Percentiles rank a stretch among this genome's conserved stretches.
phyloP scores from a whole-genome alignment of 1,284 basidiomycete species.

The Coniferiporia weirii region DNA sequence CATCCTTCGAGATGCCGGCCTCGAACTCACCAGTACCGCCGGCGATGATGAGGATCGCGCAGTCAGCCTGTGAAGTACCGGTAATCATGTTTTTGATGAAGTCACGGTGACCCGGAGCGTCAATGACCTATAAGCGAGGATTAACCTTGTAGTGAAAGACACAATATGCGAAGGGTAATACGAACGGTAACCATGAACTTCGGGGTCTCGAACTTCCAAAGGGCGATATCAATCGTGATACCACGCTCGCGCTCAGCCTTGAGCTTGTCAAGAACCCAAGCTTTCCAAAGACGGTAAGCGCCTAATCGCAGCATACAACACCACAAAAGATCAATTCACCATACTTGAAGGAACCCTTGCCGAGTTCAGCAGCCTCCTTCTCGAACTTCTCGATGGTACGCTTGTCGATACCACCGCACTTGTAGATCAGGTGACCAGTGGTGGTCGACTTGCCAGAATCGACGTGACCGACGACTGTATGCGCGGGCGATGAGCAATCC shows the following conservation, averaged over 20 bases:
- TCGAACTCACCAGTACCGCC: slow-evolving; percentile 99
- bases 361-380: slow-evolving; percentile 99
- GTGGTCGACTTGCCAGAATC: slow-evolving; percentile 99
- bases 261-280: slow-evolving; percentile 99
- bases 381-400: slow-evolving; percentile 99
- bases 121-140: slow-evolving; percentile 69
- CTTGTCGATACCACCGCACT: slow-evolving; percentile 99
- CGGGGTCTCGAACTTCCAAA: slow-evolving; percentile 99
- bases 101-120: slow-evolving; percentile 99
- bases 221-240: slow-evolving; percentile 99
- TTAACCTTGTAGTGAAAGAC: slow-evolving; percentile 17
- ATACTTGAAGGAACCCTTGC: slow-evolving; percentile 99
- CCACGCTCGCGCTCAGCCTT: slow-evolving; percentile 99
- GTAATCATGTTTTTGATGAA: slow-evolving; percentile 99
- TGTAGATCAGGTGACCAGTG: slow-evolving; percentile 99
- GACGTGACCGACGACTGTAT: slow-evolving; percentile 93
- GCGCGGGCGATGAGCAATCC: slow-evolving; percentile 29
- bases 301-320: slow-evolving; percentile 17
- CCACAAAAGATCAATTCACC: slow-evolving; percentile 44
- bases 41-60: slow-evolving; percentile 99
- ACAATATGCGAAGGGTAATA: slow-evolving; percentile 22
- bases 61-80: slow-evolving; percentile 99
- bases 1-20: slow-evolving; percentile 99
- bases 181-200: slow-evolving; percentile 84
- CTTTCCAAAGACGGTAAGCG: slow-evolving; percentile 38